These are phyloP conservation scores for Priceomyces melissophilus DNA, from an alignment of 805 yeast species.

Conservation along the genomic window DNA sequence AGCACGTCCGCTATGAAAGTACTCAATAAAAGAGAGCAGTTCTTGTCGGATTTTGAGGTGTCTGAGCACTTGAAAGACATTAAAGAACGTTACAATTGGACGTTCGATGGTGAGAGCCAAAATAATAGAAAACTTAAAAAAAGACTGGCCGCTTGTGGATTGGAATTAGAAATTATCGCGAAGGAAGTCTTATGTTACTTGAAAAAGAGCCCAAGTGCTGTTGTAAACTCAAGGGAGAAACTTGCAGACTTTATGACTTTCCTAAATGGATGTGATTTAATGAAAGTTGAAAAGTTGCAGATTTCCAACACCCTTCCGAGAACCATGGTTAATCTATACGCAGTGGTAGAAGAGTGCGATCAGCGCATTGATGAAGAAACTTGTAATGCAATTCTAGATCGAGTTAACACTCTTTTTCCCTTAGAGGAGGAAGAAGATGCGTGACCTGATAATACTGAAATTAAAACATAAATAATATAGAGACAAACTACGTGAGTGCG, in stretches of 20 bases:
- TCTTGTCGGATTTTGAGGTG: constrained; percentile 67
- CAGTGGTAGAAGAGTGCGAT: constrained; percentile 91
- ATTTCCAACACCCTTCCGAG: constrained; percentile 78
- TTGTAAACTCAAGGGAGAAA: constrained; percentile 17
- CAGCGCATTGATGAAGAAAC: constrained; percentile 71
- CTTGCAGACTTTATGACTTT: constrained; percentile 41
- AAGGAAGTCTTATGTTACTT: constrained; percentile 46
- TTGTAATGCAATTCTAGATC: constrained; percentile 54
- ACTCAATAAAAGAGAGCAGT: constrained; percentile 48
- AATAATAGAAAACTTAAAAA: constrained; percentile 22
- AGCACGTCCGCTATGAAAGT: constrained; percentile 31
- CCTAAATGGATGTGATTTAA: constrained; percentile 53
- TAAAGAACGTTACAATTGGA: constrained; percentile 47
- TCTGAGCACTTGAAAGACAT: constrained; percentile 48
- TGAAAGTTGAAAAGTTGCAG: constrained; percentile 81
- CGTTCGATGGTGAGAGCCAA: constrained; percentile 31
- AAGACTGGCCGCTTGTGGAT: constrained; percentile 38
- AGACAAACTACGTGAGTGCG: no score
- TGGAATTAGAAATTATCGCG: constrained; percentile 47
- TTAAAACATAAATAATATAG: no score
- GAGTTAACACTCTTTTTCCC: constrained; percentile 55
- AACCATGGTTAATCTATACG: constrained; percentile 71
- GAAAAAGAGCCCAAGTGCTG: constrained; percentile 21
- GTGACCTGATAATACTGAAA: neutral
- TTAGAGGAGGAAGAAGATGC: constrained; percentile 26